Evolutionary conservation across 495 filamentous ascomycete genomes (phyloP).

Genomic region (Podospora appendiculata): DNA sequence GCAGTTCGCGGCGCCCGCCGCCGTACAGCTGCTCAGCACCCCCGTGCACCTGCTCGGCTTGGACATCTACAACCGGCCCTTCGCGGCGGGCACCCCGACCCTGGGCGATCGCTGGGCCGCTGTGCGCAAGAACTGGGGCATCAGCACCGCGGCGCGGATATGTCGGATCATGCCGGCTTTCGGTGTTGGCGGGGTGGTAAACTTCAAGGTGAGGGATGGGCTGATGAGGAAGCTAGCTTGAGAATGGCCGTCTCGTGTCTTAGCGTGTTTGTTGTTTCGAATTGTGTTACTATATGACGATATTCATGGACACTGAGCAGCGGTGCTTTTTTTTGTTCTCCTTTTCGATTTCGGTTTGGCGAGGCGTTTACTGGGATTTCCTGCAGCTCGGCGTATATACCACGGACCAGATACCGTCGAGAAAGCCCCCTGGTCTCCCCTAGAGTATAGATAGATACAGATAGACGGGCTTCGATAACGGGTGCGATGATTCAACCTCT

Average conservation of each 20-base stretch:
- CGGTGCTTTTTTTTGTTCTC: not conserved
- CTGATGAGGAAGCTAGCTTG: conserved; percentile 36
- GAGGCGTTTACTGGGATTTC: not conserved
- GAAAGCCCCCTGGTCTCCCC: not conserved
- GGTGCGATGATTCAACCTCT: not conserved
- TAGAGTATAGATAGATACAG: not conserved
- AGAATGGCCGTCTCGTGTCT: not conserved
- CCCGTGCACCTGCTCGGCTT: conserved; percentile 83
- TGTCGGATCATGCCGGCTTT: conserved; percentile 91
- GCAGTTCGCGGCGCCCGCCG: conserved; percentile 75
- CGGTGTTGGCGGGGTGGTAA: conserved; percentile 86
- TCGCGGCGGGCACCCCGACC: conserved; percentile 26
- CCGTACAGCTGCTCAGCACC: conserved; percentile 74
- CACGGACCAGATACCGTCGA: not conserved
- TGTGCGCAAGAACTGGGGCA: conserved; percentile 67
- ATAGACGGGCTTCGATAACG: too few species aligned
- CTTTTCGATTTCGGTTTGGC: not conserved
- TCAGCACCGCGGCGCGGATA: conserved; percentile 73
- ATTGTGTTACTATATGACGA: not conserved
- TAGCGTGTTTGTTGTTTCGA: not conserved
- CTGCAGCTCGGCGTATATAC: not conserved
- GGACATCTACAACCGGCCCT: conserved; percentile 76
- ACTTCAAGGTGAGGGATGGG: conserved; percentile 58
- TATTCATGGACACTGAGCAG: not conserved
- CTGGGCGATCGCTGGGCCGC: conserved; percentile 53